Base-by-base conservation (phyloP, 257 asterid species). In the Solanum habrochaites region DNA sequence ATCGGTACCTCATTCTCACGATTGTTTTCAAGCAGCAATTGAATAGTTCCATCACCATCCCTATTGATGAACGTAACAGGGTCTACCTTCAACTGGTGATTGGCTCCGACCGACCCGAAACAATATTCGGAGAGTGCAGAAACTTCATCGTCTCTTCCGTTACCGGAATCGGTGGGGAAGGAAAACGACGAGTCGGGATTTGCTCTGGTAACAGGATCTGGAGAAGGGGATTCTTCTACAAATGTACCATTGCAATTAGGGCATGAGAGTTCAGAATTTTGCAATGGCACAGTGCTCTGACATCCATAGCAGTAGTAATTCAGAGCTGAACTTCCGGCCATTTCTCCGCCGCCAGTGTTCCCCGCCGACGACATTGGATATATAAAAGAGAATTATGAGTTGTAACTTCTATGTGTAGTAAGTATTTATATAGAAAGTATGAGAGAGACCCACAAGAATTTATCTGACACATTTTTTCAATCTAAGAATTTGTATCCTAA, bases 261-360 rank as follows among this genome's bases (percentile, higher is more conserved):
- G 95, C 98, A 95, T 87, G 86, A 86, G 88, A 93, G 91, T 40
- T 95, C 98, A 8, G 90, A 88, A 64, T 91, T 85, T 11, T 89
- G 60, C 71, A 93, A 87, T 86, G 89, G 58, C 56, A 95, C 97
- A 67, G 89, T 88, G n/a, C 88, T 88, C 40, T 92, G 92, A 88
- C 98, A 95, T 89, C 94, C 93, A n/a, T 94, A 87, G 88, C 98
- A 95, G 90, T 75, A 94, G 91, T 92, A 95, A 75, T 86, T n/a
- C 69, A 31, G 86, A 23, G 56, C n/a, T 2, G 84, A 60, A 56
- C 73, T n/a, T 9, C 83, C 86, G 11, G 90, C 86, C 12, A 35
- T 87, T 35, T 60, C 86, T 16, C 83, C 82, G 67, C 86, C 88
- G 6, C 64, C 43, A 58, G 31, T 21, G 42, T 52, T 56, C 23